A percentile compares a stretch with the other conserved stretches of the same genome.
phyloP scores from a whole-genome alignment of 208 protist species.

The Polymyxa betae region DNA sequence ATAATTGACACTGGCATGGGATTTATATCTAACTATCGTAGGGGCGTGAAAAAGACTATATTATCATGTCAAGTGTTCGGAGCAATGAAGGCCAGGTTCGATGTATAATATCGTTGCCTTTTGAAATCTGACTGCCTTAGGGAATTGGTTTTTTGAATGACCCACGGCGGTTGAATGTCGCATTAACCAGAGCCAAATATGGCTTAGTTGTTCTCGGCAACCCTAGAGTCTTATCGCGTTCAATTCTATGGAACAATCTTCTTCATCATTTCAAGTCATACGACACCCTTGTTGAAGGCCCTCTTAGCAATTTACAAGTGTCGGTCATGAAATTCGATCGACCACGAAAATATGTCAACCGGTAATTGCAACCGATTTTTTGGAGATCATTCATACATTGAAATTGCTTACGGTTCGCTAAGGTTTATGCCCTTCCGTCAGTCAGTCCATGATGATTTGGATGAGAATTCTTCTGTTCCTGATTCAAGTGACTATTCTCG shows the following conservation, averaged over 20 bases:
- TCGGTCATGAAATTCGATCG: slow-evolving; percentile 70
- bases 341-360: slow-evolving; percentile 69
- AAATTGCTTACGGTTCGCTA: too few relatives aligned
- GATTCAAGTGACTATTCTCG: background rate
- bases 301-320: slow-evolving; percentile 77
- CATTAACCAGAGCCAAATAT: slow-evolving; percentile 90
- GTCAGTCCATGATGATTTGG: too few relatives aligned
- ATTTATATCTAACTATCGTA: too few relatives aligned
- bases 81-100: slow-evolving; percentile 83
- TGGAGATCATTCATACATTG: background rate
- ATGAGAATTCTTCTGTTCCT: too few relatives aligned
- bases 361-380: too few relatives aligned
- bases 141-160: slow-evolving; percentile 95
- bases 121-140: background rate
- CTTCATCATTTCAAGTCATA: slow-evolving; percentile 82
- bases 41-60: slow-evolving; percentile 96
- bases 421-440: slow-evolving; percentile 32
- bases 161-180: slow-evolving; percentile 92
- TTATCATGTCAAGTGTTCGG: slow-evolving; percentile 95
- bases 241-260: slow-evolving; percentile 83
- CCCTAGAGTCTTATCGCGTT: slow-evolving; percentile 81
- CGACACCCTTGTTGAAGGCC: slow-evolving; percentile 80
- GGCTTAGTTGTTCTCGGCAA: slow-evolving; percentile 95
- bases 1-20: too few relatives aligned
- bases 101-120: background rate